These are phyloP conservation scores for Erigeron philadelphicus DNA, from an alignment of 140 eudicot species.

Conservation along the genomic window DNA sequence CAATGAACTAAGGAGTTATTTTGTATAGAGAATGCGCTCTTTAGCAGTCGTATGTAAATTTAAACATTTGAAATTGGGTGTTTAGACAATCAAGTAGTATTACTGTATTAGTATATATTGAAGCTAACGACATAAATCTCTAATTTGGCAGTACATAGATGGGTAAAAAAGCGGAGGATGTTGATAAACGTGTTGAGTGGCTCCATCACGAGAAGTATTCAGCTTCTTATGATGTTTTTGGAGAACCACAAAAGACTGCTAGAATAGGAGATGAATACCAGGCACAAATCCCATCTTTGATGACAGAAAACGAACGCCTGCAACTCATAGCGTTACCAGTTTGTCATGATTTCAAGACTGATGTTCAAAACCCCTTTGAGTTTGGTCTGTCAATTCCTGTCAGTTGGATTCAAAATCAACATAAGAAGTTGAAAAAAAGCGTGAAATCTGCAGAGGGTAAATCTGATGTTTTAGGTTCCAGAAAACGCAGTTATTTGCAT, in stretches of 20 bases:
- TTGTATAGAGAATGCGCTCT: background rate
- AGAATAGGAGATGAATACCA: constrained; percentile 65
- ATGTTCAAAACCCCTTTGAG: background rate
- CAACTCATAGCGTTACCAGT: constrained; percentile 13
- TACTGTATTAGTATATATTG: background rate
- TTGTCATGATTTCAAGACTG: constrained; percentile 10
- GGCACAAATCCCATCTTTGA: constrained; percentile 46
- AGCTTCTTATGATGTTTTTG: constrained; percentile 20
- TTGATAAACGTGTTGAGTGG: constrained; percentile 27
- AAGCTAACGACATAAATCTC: background rate
- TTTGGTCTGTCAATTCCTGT: constrained; percentile 43
- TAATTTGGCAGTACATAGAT: constrained; percentile 20
- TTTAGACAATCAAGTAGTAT: background rate
- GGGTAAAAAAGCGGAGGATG: constrained; percentile 21
- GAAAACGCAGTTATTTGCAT: constrained; percentile 8
- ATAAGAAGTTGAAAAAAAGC: background rate
- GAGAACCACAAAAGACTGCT: constrained; percentile 37
- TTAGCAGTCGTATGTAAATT: background rate
- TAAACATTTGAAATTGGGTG: background rate
- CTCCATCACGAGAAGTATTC: constrained; percentile 19
- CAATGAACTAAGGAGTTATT: too few species aligned
- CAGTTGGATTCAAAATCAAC: constrained; percentile 30
- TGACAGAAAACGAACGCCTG: constrained; percentile 23
- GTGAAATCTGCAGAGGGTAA: background rate
- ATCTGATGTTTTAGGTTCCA: constrained; percentile 8